These are phyloP conservation scores for Ophiostoma triangulosporum DNA, from an alignment of 2,329 filamentous ascomycete species.

Conservation along the genomic window DNA sequence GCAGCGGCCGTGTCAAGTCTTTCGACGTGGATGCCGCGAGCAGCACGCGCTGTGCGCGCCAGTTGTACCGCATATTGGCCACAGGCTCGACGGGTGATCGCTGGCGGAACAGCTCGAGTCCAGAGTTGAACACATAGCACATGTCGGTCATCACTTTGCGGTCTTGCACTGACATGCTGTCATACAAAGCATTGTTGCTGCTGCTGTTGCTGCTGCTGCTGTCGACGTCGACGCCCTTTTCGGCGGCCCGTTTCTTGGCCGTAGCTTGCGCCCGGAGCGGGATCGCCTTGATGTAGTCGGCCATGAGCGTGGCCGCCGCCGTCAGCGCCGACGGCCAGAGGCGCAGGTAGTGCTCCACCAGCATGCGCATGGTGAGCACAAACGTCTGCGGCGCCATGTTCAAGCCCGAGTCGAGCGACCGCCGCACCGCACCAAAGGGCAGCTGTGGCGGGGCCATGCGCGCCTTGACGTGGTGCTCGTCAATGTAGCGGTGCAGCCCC, in stretches of 20 bases:
- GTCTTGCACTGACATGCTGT: background rate
- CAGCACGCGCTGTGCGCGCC: slow-evolving; percentile 43
- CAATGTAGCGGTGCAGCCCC: slow-evolving; percentile 22
- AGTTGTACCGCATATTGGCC: slow-evolving; percentile 32
- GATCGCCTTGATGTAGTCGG: slow-evolving; percentile 16
- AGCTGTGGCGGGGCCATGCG: background rate
- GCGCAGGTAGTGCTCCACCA: slow-evolving; percentile 18
- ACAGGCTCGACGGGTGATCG: slow-evolving; percentile 21
- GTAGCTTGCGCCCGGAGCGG: slow-evolving; percentile 6
- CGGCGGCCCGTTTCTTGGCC: slow-evolving; percentile 2
- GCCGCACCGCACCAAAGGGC: slow-evolving; percentile 12
- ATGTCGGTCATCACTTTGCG: slow-evolving; percentile 17
- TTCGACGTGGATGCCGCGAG: slow-evolving; percentile 34
- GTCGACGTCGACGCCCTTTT: background rate
- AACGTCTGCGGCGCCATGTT: slow-evolving; percentile 18
- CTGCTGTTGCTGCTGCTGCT: background rate
- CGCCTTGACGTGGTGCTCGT: slow-evolving; percentile 9
- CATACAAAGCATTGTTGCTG: too few relatives aligned
- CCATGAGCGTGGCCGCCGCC: slow-evolving; percentile 18
- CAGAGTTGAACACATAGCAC: slow-evolving; percentile 27
- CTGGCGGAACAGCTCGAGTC: slow-evolving; percentile 24
- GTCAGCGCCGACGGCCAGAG: slow-evolving; percentile 20
- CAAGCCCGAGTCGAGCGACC: slow-evolving; percentile 12
- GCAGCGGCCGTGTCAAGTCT: slow-evolving; percentile 30
- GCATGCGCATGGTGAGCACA: slow-evolving; percentile 16